Base-by-base conservation (phyloP, 176 grass and related monocot species). In the Alopecurus myosuroides region DNA sequence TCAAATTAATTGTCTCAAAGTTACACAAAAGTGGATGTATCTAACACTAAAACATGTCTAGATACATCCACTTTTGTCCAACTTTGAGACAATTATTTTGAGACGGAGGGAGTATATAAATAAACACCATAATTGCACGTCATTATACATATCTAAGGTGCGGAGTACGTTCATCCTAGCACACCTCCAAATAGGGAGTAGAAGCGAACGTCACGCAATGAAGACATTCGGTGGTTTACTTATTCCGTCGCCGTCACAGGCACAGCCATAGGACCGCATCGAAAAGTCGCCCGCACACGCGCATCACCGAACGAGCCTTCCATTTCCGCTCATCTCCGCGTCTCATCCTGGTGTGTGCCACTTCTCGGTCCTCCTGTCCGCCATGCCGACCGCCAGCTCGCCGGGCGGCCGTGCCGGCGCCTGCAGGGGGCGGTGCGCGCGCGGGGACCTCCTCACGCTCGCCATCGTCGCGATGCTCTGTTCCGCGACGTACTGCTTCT, bases 401-500 rank as follows among this genome's bases (percentile, higher is more conserved):
- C 74, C 76, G 19, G 29, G 40, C 53, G 56, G 74, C 22, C 84
- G 66, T 42, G 41, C 49, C 45, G 31, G 55, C 76, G 31, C 56
- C 45, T 46, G 78, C 48, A 86, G 81, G 82, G 61, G 78, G 18
- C 46, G 65, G 46, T 44, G 75, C 60, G 85, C 79, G 70, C 85
- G 68, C 33, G 37, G 23, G 28, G 90, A 92, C 85, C 74, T 95
- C 26, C 28, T 90, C 25, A 60, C 91, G 31, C 19, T 90, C 20
- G 71, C 70, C 52, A 0, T 94, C 42, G 72, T 87, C 29, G 82
- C 44, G 28, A 36, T 80, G 64, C 91, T 98, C 73, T 98, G 89
- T 77, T 81, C 85, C 34, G 87, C 80, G 25, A 92, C 93, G 4
- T 98, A 98, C 87, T 85, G 77, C 46, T 77, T 95, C 14, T 90